Base-by-base conservation (phyloP, 1,139 yeast genomes). In the Eremothecium coryli region DNA sequence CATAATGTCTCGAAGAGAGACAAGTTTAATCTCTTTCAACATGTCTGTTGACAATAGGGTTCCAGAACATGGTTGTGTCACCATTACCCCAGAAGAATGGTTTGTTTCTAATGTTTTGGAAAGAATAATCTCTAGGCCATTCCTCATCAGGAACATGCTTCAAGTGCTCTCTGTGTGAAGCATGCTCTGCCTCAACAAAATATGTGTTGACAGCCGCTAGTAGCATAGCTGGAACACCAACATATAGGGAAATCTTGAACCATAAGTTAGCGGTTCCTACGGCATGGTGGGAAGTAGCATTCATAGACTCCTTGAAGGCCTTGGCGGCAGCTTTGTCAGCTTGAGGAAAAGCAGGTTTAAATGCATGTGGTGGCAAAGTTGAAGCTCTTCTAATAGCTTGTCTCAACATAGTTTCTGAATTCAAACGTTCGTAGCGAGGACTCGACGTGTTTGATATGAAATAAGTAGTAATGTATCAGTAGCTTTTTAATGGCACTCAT, bases 1-100 rank as follows among this genome's bases (percentile, higher is more conserved):
- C n/a, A n/a, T n/a, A n/a, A n/a, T n/a, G n/a, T n/a, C n/a, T n/a
- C n/a, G n/a, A n/a, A n/a, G n/a, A n/a, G n/a, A n/a, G n/a, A n/a
- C n/a, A n/a, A n/a, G 22, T 29, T 18, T 24, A 50, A 36, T 54
- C 53, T 32, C 45, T 49, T 23, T 40, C 29, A 52, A 80, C 66
- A 70, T 82, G 82, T 73, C 94, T 82, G 81, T 90, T 90, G 60
- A 84, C 73, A 56, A 76, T 82, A 39, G 82, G 70, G 70, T 85
- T 86, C 98, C 98, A 90, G 81, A 90, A 90, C 60, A 82, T 68
- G 45, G 97, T 85, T 73, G 84, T 78, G 71, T 86, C 95, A 60
- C 98, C 97, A 60, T 90, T 88, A 58, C 97, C 97, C 97, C 97
- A 90, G 79, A 85, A 88, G 74, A 73, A 82, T 60, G 82, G 80